Conservation (phyloP, 2,329 filamentous ascomycete species). For the Fusarium armeniacum region DNA sequence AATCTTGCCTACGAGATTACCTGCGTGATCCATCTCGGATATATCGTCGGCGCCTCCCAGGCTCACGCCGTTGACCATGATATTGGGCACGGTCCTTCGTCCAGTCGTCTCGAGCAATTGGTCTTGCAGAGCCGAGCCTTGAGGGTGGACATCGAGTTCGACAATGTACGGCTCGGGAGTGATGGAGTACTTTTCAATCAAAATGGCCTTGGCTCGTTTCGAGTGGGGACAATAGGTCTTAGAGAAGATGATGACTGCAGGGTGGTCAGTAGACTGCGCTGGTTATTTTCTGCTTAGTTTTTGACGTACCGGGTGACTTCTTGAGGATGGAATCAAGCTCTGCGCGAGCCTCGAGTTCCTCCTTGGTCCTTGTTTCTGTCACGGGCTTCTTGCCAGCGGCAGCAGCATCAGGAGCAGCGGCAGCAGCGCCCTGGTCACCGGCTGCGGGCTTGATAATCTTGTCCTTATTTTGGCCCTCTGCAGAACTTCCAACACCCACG, state of each 20-base stretch:
- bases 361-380: constrained; percentile 69
- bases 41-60: constrained; percentile 94
- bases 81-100: constrained; percentile 89
- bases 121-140: constrained; percentile 80
- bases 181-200: constrained; percentile 88
- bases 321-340: constrained; percentile 86
- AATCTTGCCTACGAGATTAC: constrained; percentile 78
- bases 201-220: constrained; percentile 84
- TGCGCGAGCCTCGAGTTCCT: constrained; percentile 74
- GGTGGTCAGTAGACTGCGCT: constrained; percentile 23
- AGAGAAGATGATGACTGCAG: constrained; percentile 90
- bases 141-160: constrained; percentile 85
- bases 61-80: constrained; percentile 87
- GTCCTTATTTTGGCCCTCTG: constrained; percentile 61
- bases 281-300: not conserved
- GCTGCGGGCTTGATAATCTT: constrained; percentile 58
- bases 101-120: constrained; percentile 80
- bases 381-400: constrained; percentile 55
- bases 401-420: constrained; percentile 19
- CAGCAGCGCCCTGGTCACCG: constrained; percentile 36
- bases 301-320: constrained; percentile 79
- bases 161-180: constrained; percentile 87
- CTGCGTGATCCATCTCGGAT: constrained; percentile 75
- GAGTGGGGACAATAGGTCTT: constrained; percentile 94
- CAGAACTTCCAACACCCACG: constrained; percentile 71